Base-by-base conservation (phyloP, 1,284 basidiomycete genomes). In the Vanrija pseudolonga region DNA sequence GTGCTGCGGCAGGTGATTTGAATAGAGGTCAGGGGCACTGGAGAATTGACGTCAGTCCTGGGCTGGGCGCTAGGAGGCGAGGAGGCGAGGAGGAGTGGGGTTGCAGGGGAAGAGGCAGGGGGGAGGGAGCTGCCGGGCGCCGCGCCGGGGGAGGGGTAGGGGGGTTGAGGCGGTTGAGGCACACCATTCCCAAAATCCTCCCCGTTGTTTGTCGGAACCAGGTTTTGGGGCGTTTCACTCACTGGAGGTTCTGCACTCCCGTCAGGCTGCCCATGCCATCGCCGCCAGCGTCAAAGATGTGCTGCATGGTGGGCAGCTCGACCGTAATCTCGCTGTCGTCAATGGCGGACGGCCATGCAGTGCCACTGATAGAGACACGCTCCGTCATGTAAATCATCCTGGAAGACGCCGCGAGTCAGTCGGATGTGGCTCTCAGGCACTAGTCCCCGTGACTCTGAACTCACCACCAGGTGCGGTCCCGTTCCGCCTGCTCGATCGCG, bases 391-490 rank as follows among this genome's bases (percentile, higher is more conserved):
- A 71, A 5, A 59, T 57, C 59, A 65, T 60, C 67, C 66, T 68
- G 41, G 12, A 26, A 4, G 26, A 26, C n/a, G 3, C 7, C 6
- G 36, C 9, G 32, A 12, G 32, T 32, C 32, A 32, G 32, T 32
- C 14, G 32, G 12, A 32, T 8, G 11, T 32, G 32, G 11, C 32
- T 32, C 32, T 58, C 20, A 54, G 48, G 7, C 1, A 20, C 38
- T 37, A 8, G 14, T 37, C 12, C 14, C 32, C 32, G 32, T 32
- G 1, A 32, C 32, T 38, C 39, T n/a, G 15, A n/a, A 63, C 66
- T 42, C 44, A 65, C 72, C 72, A 74, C 64, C 65, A 74, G 1
- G 66, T 63, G 11, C 72, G 46, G 45, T 72, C 68, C 14, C 69
- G 55, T 39, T 66, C 58, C 6, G 69, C 71, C 47, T 73, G 71